Evolutionary conservation across 768 basidiomycete species (phyloP).

Genomic region (Suillus alpinus): DNA sequence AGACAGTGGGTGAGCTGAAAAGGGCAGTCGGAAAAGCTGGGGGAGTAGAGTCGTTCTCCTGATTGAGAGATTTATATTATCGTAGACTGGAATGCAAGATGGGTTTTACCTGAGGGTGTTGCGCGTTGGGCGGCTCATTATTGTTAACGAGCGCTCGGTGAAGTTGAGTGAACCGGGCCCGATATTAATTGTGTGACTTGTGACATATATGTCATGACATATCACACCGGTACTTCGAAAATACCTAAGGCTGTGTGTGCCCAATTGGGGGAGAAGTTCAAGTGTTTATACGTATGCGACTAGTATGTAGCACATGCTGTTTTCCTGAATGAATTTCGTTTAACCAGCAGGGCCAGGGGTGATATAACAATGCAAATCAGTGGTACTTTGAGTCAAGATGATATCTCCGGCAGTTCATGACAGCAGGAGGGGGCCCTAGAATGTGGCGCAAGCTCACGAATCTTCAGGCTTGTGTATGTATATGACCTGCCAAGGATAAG

Average conservation of each 20-base stretch:
- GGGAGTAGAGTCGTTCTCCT: constrained; percentile 31
- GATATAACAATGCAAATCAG: neutral
- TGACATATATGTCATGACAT: constrained; percentile 20
- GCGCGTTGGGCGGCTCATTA: neutral
- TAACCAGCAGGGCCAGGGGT: neutral
- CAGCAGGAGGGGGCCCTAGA: constrained; percentile 7
- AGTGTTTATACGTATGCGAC: neutral
- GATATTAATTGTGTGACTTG: constrained; percentile 24
- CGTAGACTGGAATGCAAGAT: neutral
- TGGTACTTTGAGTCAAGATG: neutral
- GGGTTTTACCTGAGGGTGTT: neutral
- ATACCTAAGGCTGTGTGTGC: constrained; percentile 28
- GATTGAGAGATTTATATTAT: neutral
- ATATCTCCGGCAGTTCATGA: neutral
- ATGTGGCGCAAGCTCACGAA: too few relatives aligned
- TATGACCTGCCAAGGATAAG: neutral
- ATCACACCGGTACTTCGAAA: constrained; percentile 26
- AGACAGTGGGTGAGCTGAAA: constrained; percentile 75
- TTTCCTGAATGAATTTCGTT: constrained; percentile 7
- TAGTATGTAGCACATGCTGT: neutral
- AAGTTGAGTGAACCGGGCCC: neutral
- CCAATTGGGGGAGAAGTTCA: neutral
- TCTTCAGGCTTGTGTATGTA: neutral
- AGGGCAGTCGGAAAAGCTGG: constrained; percentile 61
- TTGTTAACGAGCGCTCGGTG: neutral